Evolutionary conservation across 257 asterid species (phyloP).

Genomic region (Jasminum sambac): DNA sequence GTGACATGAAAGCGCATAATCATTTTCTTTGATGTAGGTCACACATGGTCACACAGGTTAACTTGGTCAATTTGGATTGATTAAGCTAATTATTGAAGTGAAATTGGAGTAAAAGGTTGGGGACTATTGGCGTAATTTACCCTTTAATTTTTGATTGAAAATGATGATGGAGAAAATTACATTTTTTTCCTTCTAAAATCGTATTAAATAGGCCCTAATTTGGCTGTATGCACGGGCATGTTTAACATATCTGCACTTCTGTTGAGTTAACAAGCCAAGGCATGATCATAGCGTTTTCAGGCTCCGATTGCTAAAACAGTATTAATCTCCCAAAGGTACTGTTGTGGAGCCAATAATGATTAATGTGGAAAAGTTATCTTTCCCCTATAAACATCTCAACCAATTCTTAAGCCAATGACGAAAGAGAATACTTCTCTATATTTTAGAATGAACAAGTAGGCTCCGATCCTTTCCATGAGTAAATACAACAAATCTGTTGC

Average conservation of each 20-base stretch:
- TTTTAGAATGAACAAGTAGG: too few species aligned
- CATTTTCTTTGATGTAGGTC: too few species aligned
- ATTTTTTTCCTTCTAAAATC: too few species aligned
- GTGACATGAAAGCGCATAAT: too few species aligned
- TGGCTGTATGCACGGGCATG: not conserved
- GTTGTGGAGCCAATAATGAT: not conserved
- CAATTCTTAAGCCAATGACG: not conserved
- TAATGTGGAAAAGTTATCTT: not conserved
- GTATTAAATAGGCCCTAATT: too few species aligned
- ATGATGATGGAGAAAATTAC: too few species aligned
- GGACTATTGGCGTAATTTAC: too few species aligned
- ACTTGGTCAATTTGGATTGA: too few species aligned
- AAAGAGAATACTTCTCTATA: not conserved
- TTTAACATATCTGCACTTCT: not conserved
- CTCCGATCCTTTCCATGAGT: not conserved
- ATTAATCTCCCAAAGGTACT: not conserved
- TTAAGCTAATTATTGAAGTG: too few species aligned
- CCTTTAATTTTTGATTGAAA: too few species aligned
- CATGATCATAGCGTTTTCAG: not conserved
- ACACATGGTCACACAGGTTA: too few species aligned
- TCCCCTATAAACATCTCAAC: not conserved
- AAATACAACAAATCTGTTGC: not conserved
- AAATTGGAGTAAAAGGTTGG: too few species aligned
- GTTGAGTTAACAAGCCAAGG: not conserved
- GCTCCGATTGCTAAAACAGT: not conserved